A percentile compares a stretch with the other conserved stretches of the same genome.
Conservation (phyloP, 805 yeast species). For the Ogataea henricii region DNA sequence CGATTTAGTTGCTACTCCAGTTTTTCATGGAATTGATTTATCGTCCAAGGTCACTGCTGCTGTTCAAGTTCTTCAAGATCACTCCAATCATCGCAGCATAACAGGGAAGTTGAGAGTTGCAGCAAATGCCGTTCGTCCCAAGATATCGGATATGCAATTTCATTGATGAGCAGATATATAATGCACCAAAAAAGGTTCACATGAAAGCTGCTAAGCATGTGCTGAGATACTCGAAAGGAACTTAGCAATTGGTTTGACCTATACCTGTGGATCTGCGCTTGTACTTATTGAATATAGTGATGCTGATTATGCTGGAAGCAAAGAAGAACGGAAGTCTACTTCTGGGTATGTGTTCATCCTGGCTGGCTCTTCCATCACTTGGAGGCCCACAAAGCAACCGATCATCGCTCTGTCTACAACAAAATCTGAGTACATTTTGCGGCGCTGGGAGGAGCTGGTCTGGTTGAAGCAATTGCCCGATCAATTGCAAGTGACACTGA, state of each 20-base stretch:
- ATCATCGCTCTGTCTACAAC: background rate
- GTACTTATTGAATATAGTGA: constrained; percentile 8
- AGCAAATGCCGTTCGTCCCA: constrained; percentile 7
- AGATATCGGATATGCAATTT: background rate
- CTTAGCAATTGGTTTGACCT: constrained; percentile 2
- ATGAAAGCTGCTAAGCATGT: constrained; percentile 11
- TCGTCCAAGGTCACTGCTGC: background rate
- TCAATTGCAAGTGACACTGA: background rate
- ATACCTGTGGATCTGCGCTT: background rate
- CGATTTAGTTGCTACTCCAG: constrained; percentile 1
- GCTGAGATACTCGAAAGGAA: constrained; percentile 17
- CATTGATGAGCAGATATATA: constrained; percentile 2
- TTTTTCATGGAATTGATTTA: background rate
- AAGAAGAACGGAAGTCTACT: constrained; percentile 13
- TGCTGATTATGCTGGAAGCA: constrained; percentile 18
- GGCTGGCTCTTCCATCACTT: background rate
- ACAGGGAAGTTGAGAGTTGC: constrained; percentile 9
- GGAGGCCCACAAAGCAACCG: background rate
- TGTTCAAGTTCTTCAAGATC: background rate
- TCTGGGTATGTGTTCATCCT: constrained; percentile 9
- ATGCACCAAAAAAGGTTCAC: constrained; percentile 3
- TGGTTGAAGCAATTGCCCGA: background rate
- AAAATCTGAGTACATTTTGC: background rate
- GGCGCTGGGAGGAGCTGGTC: background rate
- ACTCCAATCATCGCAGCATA: constrained; percentile 10